These are phyloP conservation scores for Pythium catenulatum DNA, from an alignment of 352 stramenopile genomes.

Conservation along the genomic window DNA sequence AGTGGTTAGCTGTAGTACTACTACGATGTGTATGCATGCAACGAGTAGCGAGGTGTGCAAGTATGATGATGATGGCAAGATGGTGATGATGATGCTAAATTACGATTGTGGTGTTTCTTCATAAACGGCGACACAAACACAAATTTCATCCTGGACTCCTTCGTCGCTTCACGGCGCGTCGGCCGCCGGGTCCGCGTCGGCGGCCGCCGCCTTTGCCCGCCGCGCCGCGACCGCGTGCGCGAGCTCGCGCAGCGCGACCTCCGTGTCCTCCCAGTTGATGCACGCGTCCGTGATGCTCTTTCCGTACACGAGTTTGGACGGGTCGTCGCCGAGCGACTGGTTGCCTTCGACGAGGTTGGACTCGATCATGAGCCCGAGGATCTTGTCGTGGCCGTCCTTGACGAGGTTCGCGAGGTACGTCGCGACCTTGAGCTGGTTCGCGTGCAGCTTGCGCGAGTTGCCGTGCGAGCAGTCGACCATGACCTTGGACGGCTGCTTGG, in stretches of 20 bases:
- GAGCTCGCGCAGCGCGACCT: slow-evolving; percentile 77
- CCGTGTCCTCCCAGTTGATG: slow-evolving; percentile 92
- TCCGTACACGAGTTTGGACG: slow-evolving; percentile 86
- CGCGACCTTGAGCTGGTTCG: slow-evolving; percentile 90
- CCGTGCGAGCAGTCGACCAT: slow-evolving; percentile 94
- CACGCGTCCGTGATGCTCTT: slow-evolving; percentile 94
- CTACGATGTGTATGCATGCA: too few species aligned
- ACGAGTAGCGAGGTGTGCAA: too few species aligned
- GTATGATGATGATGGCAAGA: neutral
- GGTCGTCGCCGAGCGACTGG: slow-evolving; percentile 85
- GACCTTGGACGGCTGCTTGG: slow-evolving; percentile 83
- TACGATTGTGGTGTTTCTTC: neutral
- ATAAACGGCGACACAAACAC: too few species aligned
- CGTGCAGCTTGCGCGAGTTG: slow-evolving; percentile 91
- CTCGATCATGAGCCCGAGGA: slow-evolving; percentile 94
- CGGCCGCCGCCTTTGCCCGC: slow-evolving; percentile 44
- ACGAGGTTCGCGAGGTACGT: slow-evolving; percentile 83
- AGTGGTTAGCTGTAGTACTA: too few species aligned
- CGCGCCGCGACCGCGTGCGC: slow-evolving; percentile 75
- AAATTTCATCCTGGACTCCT: too few species aligned
- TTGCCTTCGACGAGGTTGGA: slow-evolving; percentile 93
- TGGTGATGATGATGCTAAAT: slow-evolving; percentile 43
- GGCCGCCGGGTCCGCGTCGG: neutral
- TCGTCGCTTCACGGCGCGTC: too few species aligned
- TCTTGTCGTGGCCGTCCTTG: slow-evolving; percentile 76